Evolutionary conservation across 1,284 basidiomycete species (phyloP), one percentile per base, ranked within the genome.

Genomic region (Schizophyllum commune): DNA sequence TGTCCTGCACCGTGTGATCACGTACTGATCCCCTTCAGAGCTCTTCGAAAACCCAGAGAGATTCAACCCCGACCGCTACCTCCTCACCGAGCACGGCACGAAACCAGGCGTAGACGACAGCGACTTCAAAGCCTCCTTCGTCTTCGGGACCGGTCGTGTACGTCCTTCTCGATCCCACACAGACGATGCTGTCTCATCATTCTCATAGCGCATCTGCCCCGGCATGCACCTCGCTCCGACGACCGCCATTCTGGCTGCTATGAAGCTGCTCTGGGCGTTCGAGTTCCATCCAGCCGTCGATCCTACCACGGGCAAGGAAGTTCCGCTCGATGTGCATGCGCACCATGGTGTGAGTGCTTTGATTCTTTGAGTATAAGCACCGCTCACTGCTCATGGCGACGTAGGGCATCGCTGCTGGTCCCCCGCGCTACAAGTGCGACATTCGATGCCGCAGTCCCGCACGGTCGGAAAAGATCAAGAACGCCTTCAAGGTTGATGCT

Each of bases 231-330:
- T 73, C 52, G 65, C 70, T n/a, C 69, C 71, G 55, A 60, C 72
- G 13, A 61, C 72, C 39, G 17, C 61, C 51, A 60, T 58, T 3
- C 27, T 55, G 27, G 65, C 65, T 39, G 55, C 61, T 7, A 65
- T 66, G 65, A 66, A 66, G 58, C 59, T 72, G 58, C 59, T 73
- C 5, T 73, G 72, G 72, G 68, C 68, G 0, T 73, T 70, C 60
- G 57, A 69, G 13, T 67, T 72, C 32, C 33, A 17, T 1, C 34
- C 56, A 8, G 58, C 58, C 4, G 61, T 56, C 19, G 62, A 66
- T 58, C 52, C 32, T 15, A n/a, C 11, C 9, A 47, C 39, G 17
- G 61, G 63, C 15, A 59, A 63, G 0, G 47, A 56, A 27, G 56
- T 64, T 32, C 22, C 56, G 52, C n/a, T 57, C 51, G 62, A 61